Evolutionary conservation across 2,329 filamentous ascomycete species (phyloP).

Genomic region (Verticillium alfalfae): DNA sequence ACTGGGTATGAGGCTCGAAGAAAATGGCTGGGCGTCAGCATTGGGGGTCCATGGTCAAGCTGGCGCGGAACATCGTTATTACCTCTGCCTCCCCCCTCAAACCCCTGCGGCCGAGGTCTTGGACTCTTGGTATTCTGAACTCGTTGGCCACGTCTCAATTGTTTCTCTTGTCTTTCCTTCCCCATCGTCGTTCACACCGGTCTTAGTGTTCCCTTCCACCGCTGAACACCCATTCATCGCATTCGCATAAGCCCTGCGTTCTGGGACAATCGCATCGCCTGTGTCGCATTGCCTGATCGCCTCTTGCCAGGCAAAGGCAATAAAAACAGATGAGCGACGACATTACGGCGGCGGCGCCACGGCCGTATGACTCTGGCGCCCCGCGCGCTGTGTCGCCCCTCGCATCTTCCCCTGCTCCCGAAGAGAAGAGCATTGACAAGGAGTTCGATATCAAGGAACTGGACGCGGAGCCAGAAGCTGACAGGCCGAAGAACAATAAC

Average conservation of each 20-base stretch:
- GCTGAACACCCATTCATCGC: background rate
- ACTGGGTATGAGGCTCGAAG: background rate
- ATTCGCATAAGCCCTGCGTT: background rate
- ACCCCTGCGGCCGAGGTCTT: background rate
- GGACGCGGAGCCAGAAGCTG: conserved; percentile 6
- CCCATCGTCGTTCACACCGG: background rate
- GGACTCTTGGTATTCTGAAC: background rate
- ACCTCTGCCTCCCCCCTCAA: background rate
- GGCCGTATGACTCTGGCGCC: background rate
- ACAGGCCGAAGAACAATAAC: conserved; percentile 28
- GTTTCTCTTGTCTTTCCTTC: background rate
- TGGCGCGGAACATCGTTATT: background rate
- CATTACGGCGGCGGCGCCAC: background rate
- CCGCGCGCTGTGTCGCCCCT: background rate
- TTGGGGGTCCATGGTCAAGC: background rate
- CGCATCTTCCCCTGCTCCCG: background rate
- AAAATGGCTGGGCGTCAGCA: background rate
- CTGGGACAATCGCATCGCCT: background rate
- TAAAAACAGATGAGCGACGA: conserved; percentile 1
- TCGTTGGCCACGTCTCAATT: background rate
- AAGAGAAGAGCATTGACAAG: background rate
- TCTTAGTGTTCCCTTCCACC: background rate
- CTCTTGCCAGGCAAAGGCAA: background rate
- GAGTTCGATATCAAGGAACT: conserved; percentile 1
- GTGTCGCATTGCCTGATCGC: background rate